Conservation (phyloP, 768 basidiomycete species). For the Pulveroboletus sp. region DNA sequence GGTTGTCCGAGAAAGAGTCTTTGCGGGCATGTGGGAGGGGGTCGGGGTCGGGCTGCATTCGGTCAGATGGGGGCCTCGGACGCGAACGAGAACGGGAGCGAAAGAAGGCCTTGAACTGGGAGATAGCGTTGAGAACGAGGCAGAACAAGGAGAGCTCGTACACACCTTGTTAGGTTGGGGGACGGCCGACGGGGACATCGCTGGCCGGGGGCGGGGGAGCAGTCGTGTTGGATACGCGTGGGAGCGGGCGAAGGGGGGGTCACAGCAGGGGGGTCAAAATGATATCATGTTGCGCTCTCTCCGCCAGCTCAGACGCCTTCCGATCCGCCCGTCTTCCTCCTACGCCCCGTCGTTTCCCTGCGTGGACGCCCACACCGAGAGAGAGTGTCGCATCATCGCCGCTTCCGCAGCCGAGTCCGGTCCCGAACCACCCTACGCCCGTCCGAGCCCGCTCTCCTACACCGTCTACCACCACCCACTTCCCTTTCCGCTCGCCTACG, state of each 20-base stretch:
- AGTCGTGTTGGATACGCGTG: not conserved
- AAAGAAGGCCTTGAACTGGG: conserved; percentile 57
- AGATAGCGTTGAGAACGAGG: not conserved
- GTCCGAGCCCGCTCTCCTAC: conserved; percentile 75
- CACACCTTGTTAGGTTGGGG: conserved; percentile 50
- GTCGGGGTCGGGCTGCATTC: conserved; percentile 1
- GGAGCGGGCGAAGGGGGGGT: conserved; percentile 1
- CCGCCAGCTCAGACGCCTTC: not conserved
- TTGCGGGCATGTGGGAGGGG: conserved; percentile 8
- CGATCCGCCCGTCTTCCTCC: conserved; percentile 1
- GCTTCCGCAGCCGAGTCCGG: conserved; percentile 43
- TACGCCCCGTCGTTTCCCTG: conserved; percentile 54
- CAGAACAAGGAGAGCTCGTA: not conserved
- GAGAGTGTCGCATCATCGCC: conserved; percentile 53
- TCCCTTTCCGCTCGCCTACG: conserved; percentile 66
- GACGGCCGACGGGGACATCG: not conserved
- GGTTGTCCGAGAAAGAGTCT: conserved; percentile 7
- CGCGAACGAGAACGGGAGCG: conserved; percentile 54
- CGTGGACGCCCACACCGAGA: conserved; percentile 74
- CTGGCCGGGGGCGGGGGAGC: too few species aligned
- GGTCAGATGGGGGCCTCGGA: conserved; percentile 18
- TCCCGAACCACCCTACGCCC: conserved; percentile 79
- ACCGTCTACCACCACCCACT: conserved; percentile 55
- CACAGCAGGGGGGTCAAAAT: not conserved
- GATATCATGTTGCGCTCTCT: conserved; percentile 4